Conservation (phyloP, 1,284 basidiomycete species). For the Vanrija sp. region DNA sequence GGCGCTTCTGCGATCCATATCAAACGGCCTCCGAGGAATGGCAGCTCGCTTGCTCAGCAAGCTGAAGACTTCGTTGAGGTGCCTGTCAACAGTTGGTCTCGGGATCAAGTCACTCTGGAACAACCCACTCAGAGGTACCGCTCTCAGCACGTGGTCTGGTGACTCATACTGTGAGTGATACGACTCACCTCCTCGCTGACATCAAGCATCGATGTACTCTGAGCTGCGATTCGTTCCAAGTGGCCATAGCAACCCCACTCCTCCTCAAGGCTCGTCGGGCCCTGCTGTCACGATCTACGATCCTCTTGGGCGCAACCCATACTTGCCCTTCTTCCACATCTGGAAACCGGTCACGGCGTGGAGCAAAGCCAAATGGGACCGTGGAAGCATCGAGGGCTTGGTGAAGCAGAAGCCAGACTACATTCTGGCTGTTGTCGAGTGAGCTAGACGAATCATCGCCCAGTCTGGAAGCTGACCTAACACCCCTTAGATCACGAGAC, state of each 20-base stretch:
- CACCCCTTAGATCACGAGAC: constrained; percentile 32
- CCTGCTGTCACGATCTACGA: constrained; percentile 34
- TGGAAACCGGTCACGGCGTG: constrained; percentile 85
- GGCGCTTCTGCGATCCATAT: too few species aligned
- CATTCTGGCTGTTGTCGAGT: constrained; percentile 80
- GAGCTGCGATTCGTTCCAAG: constrained; percentile 70
- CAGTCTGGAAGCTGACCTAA: neutral
- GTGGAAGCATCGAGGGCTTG: constrained; percentile 35
- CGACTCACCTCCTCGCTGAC: neutral
- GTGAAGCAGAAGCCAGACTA: constrained; percentile 77
- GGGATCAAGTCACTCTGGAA: neutral
- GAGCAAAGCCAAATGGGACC: constrained; percentile 46
- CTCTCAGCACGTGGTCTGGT: constrained; percentile 20
- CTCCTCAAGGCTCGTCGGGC: constrained; percentile 35
- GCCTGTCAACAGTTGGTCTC: constrained; percentile 12
- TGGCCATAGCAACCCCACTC: constrained; percentile 51
- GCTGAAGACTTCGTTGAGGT: neutral
- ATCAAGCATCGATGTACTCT: constrained; percentile 63
- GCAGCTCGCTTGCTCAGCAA: neutral
- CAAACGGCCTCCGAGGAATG: too few species aligned
- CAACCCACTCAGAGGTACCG: constrained; percentile 9
- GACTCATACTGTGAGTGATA: constrained; percentile 28
- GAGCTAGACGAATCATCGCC: constrained; percentile 33
- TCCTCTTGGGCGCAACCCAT: constrained; percentile 57
- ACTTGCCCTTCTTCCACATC: constrained; percentile 81